phyloP scores from a whole-genome alignment of 2,329 filamentous ascomycete species.

The Claviceps sp. region DNA sequence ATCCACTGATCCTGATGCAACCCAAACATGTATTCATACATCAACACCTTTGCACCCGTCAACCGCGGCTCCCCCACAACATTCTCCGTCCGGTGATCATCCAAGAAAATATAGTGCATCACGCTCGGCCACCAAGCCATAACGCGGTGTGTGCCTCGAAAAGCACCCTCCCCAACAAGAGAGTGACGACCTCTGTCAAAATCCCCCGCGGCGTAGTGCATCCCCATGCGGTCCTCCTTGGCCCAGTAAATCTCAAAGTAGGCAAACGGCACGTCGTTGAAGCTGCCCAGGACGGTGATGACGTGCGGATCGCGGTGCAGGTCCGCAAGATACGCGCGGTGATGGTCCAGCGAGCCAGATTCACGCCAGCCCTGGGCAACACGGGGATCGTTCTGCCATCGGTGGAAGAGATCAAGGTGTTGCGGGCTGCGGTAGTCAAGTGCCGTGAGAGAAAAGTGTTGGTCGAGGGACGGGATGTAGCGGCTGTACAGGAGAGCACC shows the following conservation, averaged over 20 bases:
- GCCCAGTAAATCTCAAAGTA: slow-evolving; percentile 75
- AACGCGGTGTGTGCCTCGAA: slow-evolving; percentile 46
- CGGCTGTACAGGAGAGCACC: slow-evolving; percentile 60
- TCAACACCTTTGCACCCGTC: background rate
- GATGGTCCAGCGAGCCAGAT: slow-evolving; percentile 56
- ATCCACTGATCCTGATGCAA: slow-evolving; percentile 1
- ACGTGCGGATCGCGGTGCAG: slow-evolving; percentile 57
- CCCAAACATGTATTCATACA: slow-evolving; percentile 2
- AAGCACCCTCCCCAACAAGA: slow-evolving; percentile 44
- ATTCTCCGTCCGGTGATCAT: slow-evolving; percentile 42
- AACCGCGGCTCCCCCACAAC: slow-evolving; percentile 50
- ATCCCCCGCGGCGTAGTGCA: slow-evolving; percentile 41
- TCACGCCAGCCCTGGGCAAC: slow-evolving; percentile 67
- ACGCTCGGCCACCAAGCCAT: slow-evolving; percentile 48
- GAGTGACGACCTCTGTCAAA: slow-evolving; percentile 46
- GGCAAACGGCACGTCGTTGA: slow-evolving; percentile 55
- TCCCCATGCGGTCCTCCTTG: slow-evolving; percentile 43
- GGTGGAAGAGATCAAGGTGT: slow-evolving; percentile 56
- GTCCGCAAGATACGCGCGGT: slow-evolving; percentile 27
- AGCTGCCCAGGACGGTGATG: slow-evolving; percentile 52
- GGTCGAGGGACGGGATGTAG: slow-evolving; percentile 57
- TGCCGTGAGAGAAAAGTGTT: slow-evolving; percentile 60
- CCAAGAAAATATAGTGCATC: slow-evolving; percentile 50
- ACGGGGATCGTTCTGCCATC: slow-evolving; percentile 69
- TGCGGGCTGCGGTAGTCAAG: slow-evolving; percentile 48